Evolutionary conservation across 2,329 filamentous ascomycete species (phyloP), one percentile per base, ranked within the genome.

Genomic region (Gaeumannomyces sp.): DNA sequence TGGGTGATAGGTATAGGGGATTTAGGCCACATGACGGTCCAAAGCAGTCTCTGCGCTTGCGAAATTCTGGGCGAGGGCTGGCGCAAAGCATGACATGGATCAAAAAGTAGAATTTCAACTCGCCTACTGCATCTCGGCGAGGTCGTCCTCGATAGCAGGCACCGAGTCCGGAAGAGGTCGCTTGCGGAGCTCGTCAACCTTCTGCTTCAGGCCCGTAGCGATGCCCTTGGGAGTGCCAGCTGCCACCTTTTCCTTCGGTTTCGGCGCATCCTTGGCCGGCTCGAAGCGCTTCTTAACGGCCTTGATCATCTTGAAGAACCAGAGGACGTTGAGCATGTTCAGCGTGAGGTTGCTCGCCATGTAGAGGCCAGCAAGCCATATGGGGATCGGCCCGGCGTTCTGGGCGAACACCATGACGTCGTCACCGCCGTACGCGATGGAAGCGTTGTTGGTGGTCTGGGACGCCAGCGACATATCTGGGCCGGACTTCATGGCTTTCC

Each of bases 261-360:
- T 73, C 31, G 67, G 66, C 14, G 61, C 70, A 10, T 72, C 69
- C 68, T 77, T 73, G 31, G 77, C 72, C 5, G 89, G 76, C 66
- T 86, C 83, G 72, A 95, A 95, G 31, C 91, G 83, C 79, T 91
- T 93, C 66, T 87, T 82, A 16, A 95, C 86, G 11, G 91, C 90
- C 66, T 86, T 82, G 67, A 96, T 87, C 92, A 96, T 96, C 83
- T 92, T 92, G 72, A 86, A 81, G 74, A 94, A 95, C 92, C 92
- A 96, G 77, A 89, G 91, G 72, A 91, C 87, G 77, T 96, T 96
- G 63, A 96, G 79, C 16, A 83, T 81, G 72, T 93, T 94, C 31
- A 96, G 82, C 0, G 85, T 84, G 27, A 91, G 64, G 74, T 95
- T 95, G 72, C 85, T 87, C 13, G 81, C 81, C 8, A 93, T 76